Conservation (phyloP, 106 monocot species). For the Platanthera zijinensis region DNA sequence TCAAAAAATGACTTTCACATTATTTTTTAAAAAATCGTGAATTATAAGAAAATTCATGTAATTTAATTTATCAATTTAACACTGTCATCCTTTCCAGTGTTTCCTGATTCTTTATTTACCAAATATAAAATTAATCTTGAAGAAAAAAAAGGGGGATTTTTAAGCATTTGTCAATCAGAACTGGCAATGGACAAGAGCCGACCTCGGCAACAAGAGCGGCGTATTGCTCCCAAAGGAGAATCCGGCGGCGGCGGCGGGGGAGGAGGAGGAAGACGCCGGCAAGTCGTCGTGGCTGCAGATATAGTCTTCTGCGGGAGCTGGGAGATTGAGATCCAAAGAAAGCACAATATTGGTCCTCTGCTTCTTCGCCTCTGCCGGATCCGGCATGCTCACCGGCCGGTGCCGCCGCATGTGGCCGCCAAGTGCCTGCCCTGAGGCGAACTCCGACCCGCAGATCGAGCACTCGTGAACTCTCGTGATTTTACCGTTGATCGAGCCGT, state of each 20-base stretch:
- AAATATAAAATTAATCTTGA: no score
- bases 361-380: constrained; percentile 16
- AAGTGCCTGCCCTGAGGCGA: constrained; percentile 82
- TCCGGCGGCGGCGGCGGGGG: not conserved
- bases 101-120: no score
- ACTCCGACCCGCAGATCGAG: constrained; percentile 70
- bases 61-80: no score
- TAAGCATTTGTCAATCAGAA: constrained; percentile 22
- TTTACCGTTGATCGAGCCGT: not conserved
- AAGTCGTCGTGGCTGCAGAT: not conserved
- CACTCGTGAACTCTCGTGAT: constrained; percentile 64
- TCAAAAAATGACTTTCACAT: no score
- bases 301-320: constrained; percentile 51
- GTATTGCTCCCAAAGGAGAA: constrained; percentile 8
- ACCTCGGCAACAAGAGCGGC: constrained; percentile 17
- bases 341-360: constrained; percentile 21
- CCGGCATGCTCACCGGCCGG: constrained; percentile 21
- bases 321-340: constrained; percentile 72
- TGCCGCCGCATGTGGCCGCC: constrained; percentile 99
- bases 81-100: no score
- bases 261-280: not conserved
- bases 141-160: no score
- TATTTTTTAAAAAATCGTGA: no score
- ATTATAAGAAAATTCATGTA: no score
- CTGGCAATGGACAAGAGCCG: constrained; percentile 56